These are phyloP conservation scores for Herpotrichia juniperi DNA, from an alignment of 2,329 filamentous ascomycete genomes.

Conservation along the genomic window DNA sequence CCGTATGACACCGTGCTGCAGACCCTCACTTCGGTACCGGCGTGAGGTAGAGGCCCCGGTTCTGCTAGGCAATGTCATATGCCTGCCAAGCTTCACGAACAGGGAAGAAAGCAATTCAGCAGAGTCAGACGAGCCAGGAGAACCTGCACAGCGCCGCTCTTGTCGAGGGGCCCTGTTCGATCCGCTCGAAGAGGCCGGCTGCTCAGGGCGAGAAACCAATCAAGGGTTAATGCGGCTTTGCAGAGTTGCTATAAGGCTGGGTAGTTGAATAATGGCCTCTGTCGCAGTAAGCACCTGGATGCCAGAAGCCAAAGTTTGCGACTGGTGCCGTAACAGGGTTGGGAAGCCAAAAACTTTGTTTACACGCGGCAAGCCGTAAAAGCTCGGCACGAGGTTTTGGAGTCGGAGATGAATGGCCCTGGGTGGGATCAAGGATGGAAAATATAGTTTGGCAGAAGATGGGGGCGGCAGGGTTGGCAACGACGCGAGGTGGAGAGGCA, in stretches of 20 bases:
- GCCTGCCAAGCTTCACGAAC: slow-evolving; percentile 28
- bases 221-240: slow-evolving; percentile 22
- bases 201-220: slow-evolving; percentile 22
- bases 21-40: slow-evolving; percentile 35
- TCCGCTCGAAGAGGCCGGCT: neutral
- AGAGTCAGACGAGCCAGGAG: slow-evolving; percentile 39
- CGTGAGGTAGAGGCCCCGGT: slow-evolving; percentile 33
- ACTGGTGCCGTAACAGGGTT: slow-evolving; percentile 46
- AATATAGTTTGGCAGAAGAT: neutral
- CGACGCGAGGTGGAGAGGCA: neutral
- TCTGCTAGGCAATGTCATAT: slow-evolving; percentile 33
- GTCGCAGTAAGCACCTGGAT: slow-evolving; percentile 32
- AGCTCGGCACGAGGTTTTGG: slow-evolving; percentile 10
- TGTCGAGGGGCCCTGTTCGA: slow-evolving; percentile 31
- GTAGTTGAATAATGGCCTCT: slow-evolving; percentile 36
- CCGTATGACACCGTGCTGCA: slow-evolving; percentile 41
- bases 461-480: neutral
- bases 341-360: slow-evolving; percentile 46
- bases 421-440: neutral
- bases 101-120: slow-evolving; percentile 25
- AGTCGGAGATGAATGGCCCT: neutral
- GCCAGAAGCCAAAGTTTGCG: slow-evolving; percentile 41
- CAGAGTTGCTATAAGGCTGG: slow-evolving; percentile 26
- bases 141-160: slow-evolving; percentile 35
- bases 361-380: slow-evolving; percentile 34